These are phyloP conservation scores for Pichia sp. DNA, from an alignment of 1,139 yeast genomes.

Conservation along the genomic window DNA sequence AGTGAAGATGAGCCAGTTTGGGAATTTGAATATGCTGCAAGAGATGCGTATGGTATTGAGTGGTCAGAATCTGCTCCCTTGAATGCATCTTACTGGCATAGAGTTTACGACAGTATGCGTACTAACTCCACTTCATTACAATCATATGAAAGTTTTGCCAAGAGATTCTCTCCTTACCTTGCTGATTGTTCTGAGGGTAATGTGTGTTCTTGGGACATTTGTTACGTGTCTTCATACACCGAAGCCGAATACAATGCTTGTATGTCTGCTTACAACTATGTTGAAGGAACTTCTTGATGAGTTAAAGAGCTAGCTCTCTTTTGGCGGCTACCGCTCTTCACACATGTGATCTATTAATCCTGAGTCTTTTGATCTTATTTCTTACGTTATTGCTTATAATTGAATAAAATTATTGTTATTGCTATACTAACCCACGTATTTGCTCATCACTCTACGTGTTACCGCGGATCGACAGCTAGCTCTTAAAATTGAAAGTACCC, in stretches of 20 bases:
- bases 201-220: constrained; percentile 36
- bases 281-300: no score
- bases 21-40: constrained; percentile 48
- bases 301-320: no score
- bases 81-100: constrained; percentile 58
- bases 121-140: constrained; percentile 10
- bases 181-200: constrained; percentile 34
- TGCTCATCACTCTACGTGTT: no score
- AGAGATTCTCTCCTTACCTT: constrained; percentile 46
- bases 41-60: constrained; percentile 35
- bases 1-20: constrained; percentile 47
- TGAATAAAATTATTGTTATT: no score
- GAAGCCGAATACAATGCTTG: constrained; percentile 26
- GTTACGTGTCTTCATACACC: constrained; percentile 34
- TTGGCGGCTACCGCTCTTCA: no score
- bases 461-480: no score
- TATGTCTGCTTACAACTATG: constrained; percentile 6
- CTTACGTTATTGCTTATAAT: no score
- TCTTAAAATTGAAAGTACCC: no score
- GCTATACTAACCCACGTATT: no score
- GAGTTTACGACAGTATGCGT: constrained; percentile 28
- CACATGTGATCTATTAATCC: no score
- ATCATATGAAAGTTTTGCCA: constrained; percentile 37
- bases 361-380: no score
- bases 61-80: constrained; percentile 50